phyloP scores from a whole-genome alignment of 169 alveolate species.

The Plasmodium blacklocki region DNA sequence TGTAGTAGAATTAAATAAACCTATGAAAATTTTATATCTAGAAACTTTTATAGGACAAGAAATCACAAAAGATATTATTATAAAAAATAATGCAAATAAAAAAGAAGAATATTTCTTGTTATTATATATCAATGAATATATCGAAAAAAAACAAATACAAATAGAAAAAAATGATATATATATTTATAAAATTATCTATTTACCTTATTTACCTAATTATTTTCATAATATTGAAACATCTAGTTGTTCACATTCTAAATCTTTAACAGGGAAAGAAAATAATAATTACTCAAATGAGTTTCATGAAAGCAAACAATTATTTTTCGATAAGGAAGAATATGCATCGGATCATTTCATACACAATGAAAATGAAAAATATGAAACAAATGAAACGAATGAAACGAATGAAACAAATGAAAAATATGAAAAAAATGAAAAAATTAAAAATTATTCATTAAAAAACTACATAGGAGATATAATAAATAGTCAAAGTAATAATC shows the following conservation, averaged over 20 bases:
- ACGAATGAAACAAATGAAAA: neutral
- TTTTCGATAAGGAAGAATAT: neutral
- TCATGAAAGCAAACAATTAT: neutral
- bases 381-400: neutral
- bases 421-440: neutral
- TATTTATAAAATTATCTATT: conserved; percentile 33
- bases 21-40: conserved; percentile 36
- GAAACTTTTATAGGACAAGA: conserved; percentile 55
- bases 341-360: neutral
- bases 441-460: no score
- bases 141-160: conserved; percentile 48
- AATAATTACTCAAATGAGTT: neutral
- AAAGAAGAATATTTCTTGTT: conserved; percentile 52
- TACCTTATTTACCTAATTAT: conserved; percentile 51
- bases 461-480: neutral
- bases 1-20: conserved; percentile 37
- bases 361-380: neutral
- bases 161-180: conserved; percentile 31
- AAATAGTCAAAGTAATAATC: neutral
- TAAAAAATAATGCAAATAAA: conserved; percentile 54
- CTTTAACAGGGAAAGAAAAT: neutral
- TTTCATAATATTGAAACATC: conserved; percentile 7
- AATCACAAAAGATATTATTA: conserved; percentile 46
- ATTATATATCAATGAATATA: conserved; percentile 63
- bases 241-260: neutral